Evolutionary conservation across 2,329 filamentous ascomycete genomes (phyloP), one percentile per base, ranked within the genome.

Genomic region (Cordyceps fumosorosea): DNA sequence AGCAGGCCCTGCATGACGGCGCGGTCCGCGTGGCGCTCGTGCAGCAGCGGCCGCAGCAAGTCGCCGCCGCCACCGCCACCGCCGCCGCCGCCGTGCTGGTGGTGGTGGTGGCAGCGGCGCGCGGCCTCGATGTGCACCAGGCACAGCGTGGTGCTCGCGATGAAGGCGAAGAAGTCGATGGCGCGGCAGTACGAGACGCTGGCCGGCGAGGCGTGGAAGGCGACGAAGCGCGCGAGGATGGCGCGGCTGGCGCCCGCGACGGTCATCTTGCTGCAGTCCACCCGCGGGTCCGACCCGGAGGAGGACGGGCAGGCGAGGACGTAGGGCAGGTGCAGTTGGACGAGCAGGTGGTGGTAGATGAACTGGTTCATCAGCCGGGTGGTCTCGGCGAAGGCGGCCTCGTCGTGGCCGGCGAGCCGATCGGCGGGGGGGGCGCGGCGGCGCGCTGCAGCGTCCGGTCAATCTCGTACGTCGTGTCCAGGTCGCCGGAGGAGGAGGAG

Each of bases 291-390:
- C 1, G 69, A 66, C 1, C 72, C 67, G 42, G 73, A 3, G 40
- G 12, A 66, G 14, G 72, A 2, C 18, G 44, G 75, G 5, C 26
- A 3, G 26, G 42, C 7, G 10, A 84, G 71, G 67, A 85, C 76
- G 64, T 81, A 84, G 0, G 82, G 83, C 4, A 85, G 71, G 63
- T 85, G 82, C 0, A 84, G 72, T 5, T 80, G 75, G n/a, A 81
- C 73, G 1, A 83, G 66, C 1, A 84, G 72, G 53, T 80, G 76
- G 60, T 81, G 77, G 63, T 84, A 79, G 44, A 77, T 73, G 50
- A 84, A 74, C 56, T 84, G 82, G 20, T 77, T 69, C 64, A 81
- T 77, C 4, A 79, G 65, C 0, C 51, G 68, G 2, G 70, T 57
- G 5, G 67, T 72, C 51, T 78, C 72, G 1, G 63, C 65, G 44